Conservation (phyloP, 495 filamentous ascomycete genomes). For the Podospora anserina region DNA sequence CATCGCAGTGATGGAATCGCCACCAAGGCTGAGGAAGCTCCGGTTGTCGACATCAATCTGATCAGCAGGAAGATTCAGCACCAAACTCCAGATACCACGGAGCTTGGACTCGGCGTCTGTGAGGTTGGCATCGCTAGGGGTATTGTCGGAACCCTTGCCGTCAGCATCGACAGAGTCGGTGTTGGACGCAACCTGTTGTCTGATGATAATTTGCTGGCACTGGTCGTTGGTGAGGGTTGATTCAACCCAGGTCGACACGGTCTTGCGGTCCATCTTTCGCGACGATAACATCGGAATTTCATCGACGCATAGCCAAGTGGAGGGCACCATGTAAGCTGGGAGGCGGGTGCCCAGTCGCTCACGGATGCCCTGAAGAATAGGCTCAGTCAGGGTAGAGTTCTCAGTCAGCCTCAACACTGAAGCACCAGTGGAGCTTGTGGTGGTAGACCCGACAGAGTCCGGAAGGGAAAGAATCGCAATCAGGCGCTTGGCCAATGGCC, state of each 20-base stretch:
- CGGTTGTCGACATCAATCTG: conserved; percentile 43
- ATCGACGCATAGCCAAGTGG: conserved; percentile 22
- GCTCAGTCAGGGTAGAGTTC: conserved; percentile 2
- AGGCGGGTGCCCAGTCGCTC: conserved; percentile 10
- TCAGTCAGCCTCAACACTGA: conserved; percentile 3
- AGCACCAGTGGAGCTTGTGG: not conserved
- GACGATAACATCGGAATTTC: conserved; percentile 25
- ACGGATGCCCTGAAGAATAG: conserved; percentile 17
- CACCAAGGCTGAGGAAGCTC: conserved; percentile 59
- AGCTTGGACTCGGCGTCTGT: conserved; percentile 24
- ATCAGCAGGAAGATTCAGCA: conserved; percentile 24
- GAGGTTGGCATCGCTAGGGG: not conserved
- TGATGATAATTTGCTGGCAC: conserved; percentile 20
- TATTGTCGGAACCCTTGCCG: not conserved
- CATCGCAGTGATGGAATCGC: conserved; percentile 66
- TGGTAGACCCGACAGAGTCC: not conserved
- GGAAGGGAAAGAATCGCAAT: conserved; percentile 31
- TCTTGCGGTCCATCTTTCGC: conserved; percentile 27
- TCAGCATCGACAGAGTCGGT: not conserved
- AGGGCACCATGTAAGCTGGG: conserved; percentile 54
- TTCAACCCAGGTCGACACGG: conserved; percentile 26
- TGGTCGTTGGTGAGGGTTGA: conserved; percentile 15
- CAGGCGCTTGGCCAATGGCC: conserved; percentile 40
- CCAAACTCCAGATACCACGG: conserved; percentile 27
- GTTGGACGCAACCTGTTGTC: not conserved